Evolutionary conservation across 352 stramenopile genomes (phyloP), one percentile per base, ranked within the genome.

Genomic region (Pseudoperonospora humuli): DNA sequence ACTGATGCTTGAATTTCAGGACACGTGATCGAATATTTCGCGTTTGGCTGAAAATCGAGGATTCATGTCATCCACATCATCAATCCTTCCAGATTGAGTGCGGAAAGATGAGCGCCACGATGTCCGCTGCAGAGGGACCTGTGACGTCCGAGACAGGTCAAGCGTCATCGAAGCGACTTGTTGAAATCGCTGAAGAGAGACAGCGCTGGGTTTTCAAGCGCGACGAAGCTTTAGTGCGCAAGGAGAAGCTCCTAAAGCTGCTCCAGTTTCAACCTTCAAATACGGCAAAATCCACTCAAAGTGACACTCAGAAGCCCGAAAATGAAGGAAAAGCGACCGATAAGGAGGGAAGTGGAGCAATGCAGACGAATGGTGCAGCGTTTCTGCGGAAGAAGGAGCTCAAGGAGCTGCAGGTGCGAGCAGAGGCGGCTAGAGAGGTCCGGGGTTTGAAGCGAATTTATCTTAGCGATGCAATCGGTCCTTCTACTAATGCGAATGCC

Each of bases 321-420:
- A 48, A 37, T 2, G 27, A 62, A 15, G 23, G 7, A 18, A 10
- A 36, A 45, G 24, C 6, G 4, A 7, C 9, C 5, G 14, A 34
- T n/a, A 25, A 36, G 6, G 17, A 24, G 13, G 17, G 14, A 31
- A 2, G 23, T 7, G 18, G 50, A 33, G 26, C 13, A 0, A 9
- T 7, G n/a, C 52, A 31, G n/a, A 11, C 11, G 19, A 35, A 24
- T 39, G 11, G n/a, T 3, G 14, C 14, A 9, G 37, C 23, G 7
- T 9, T 44, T 14, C 20, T 27, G 34, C 54, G 53, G 19, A 73
- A 64, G n/a, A 66, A 72, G 27, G 59, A 76, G 46, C 38, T 79
- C 1, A 59, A 52, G 27, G 41, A 61, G 33, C 32, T 74, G 5
- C 58, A 74, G 37, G 47, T 47, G 10, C 54, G 54, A 45, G 58